These are phyloP conservation scores for Wolfiporia cocos DNA, from an alignment of 1,284 basidiomycete species.

Conservation along the genomic window DNA sequence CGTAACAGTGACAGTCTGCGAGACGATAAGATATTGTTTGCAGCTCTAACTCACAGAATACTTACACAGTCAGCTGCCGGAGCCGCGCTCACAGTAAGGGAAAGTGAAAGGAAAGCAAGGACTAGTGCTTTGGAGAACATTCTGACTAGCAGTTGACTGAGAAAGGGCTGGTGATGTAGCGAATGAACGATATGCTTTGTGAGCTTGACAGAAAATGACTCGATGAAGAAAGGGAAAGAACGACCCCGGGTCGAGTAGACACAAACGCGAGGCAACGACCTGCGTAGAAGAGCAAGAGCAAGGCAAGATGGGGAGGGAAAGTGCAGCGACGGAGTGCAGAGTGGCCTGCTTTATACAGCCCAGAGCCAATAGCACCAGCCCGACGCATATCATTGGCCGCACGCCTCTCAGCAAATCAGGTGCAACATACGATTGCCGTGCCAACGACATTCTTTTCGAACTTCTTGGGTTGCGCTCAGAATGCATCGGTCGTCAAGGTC, in stretches of 20 bases:
- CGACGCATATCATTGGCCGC: slow-evolving; percentile 2
- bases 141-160: slow-evolving; percentile 16
- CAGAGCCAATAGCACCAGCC: background rate
- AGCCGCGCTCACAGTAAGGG: slow-evolving; percentile 13
- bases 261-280: slow-evolving; percentile 25
- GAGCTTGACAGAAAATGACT: slow-evolving; percentile 16
- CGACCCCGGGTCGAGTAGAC: slow-evolving; percentile 31
- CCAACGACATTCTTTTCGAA: slow-evolving; percentile 4
- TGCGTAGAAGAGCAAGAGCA: slow-evolving; percentile 19
- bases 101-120: slow-evolving; percentile 24
- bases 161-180: slow-evolving; percentile 15
- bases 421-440: slow-evolving; percentile 2
- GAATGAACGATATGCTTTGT: slow-evolving; percentile 22
- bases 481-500: background rate
- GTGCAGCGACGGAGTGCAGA: background rate
- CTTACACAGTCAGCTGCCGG: slow-evolving; percentile 11
- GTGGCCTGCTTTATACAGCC: background rate
- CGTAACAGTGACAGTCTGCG: too few relatives aligned
- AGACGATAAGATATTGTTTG: too few relatives aligned
- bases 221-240: slow-evolving; percentile 15
- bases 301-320: slow-evolving; percentile 8
- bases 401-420: slow-evolving; percentile 3
- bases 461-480: background rate
- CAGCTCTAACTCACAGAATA: too few relatives aligned
- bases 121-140: slow-evolving; percentile 27